Percentiles rank a stretch among this genome's conserved stretches.
Evolutionary conservation across 371 early-diverging fungal genomes (phyloP).

Genomic region (Rhizomucor miehei): DNA sequence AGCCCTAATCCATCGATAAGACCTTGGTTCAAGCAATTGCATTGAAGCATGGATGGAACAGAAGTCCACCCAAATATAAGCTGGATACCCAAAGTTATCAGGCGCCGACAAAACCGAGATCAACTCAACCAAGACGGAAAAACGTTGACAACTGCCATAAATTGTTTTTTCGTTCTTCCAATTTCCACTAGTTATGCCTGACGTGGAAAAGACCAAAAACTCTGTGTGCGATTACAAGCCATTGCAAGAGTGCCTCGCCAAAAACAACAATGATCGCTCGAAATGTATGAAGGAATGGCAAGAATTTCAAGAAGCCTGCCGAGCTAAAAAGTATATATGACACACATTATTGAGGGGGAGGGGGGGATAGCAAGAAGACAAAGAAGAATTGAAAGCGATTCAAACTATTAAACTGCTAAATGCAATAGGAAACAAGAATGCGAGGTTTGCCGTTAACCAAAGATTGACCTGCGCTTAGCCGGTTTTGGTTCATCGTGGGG

Average conservation of each 20-base stretch:
- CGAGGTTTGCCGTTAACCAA: conserved; percentile 13
- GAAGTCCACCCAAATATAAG: too few relatives aligned
- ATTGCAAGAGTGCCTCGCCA: conserved; percentile 46
- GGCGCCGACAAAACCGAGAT: not conserved
- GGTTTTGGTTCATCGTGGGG: conserved; percentile 7
- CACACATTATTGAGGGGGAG: not conserved
- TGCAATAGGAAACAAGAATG: conserved; percentile 14
- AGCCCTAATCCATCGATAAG: too few relatives aligned
- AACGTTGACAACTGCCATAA: not conserved
- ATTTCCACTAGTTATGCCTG: not conserved
- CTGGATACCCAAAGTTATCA: too few relatives aligned
- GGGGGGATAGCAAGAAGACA: too few relatives aligned
- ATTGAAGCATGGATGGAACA: too few relatives aligned
- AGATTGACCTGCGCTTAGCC: conserved; percentile 10
- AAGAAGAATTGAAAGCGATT: not conserved
- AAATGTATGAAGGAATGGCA: conserved; percentile 62
- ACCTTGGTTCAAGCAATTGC: too few relatives aligned
- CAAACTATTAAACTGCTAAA: not conserved
- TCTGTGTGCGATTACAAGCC: conserved; percentile 51
- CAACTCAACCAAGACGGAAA: not conserved
- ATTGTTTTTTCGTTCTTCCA: not conserved
- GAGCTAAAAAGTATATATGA: conserved; percentile 17
- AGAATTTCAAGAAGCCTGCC: conserved; percentile 56
- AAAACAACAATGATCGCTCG: not conserved
- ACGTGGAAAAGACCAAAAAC: not conserved